Evolutionary conservation across 129 eudicot species (phyloP).

Genomic region (Flaveria bidentis): DNA sequence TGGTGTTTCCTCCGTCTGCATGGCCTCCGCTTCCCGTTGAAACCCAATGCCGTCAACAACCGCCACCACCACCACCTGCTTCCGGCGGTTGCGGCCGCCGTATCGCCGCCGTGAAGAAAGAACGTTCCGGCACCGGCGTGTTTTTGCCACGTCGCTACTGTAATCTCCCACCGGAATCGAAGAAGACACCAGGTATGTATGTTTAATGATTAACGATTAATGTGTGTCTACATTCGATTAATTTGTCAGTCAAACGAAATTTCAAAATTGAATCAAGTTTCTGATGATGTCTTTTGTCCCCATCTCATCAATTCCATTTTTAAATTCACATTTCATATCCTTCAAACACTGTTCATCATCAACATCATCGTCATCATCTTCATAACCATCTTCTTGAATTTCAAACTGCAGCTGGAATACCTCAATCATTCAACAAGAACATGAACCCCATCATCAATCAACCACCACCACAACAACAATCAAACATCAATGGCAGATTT

Average conservation of each 20-base stretch:
- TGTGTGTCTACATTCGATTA: too few species aligned
- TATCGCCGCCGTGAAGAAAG: constrained; percentile 32
- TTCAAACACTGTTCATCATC: too few species aligned
- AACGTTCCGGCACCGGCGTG: constrained; percentile 78
- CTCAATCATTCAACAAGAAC: constrained; percentile 31
- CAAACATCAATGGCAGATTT: too few species aligned
- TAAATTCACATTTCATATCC: not conserved
- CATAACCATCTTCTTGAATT: not conserved
- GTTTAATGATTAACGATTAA: too few species aligned
- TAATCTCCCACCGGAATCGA: constrained; percentile 36
- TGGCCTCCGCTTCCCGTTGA: constrained; percentile 41
- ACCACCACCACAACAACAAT: not conserved
- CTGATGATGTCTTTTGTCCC: constrained; percentile 5
- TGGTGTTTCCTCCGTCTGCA: constrained; percentile 38
- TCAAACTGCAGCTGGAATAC: constrained; percentile 33
- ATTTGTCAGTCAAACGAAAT: too few species aligned
- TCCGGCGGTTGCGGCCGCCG: constrained; percentile 22
- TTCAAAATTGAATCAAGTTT: not conserved
- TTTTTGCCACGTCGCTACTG: constrained; percentile 58
- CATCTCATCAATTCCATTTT: not conserved
- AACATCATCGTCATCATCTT: too few species aligned
- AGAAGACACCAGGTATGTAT: constrained; percentile 49
- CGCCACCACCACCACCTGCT: too few species aligned
- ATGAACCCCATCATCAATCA: constrained; percentile 23
- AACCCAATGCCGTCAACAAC: constrained; percentile 21